Evolutionary conservation across 2,329 filamentous ascomycete genomes (phyloP).

Genomic region (Cladosporium sp.): DNA sequence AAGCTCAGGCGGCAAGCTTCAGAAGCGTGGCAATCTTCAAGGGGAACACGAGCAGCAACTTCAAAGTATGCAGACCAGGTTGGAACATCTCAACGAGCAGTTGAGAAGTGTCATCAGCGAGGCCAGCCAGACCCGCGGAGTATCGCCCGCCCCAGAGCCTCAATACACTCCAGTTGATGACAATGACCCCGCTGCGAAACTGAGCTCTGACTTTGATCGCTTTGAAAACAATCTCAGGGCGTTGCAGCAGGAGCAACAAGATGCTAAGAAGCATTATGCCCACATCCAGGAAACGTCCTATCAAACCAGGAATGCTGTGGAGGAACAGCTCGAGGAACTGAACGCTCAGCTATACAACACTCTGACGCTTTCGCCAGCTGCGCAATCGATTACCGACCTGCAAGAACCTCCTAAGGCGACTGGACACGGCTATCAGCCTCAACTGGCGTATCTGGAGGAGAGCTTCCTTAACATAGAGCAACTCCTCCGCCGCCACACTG

Average conservation of each 20-base stretch:
- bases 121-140: conserved; percentile 25
- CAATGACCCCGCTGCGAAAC: conserved; percentile 14
- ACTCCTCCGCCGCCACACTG: conserved; percentile 28
- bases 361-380: conserved; percentile 40
- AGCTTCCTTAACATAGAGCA: conserved; percentile 43
- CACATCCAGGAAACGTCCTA: conserved; percentile 23
- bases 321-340: conserved; percentile 28
- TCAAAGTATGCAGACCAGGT: conserved; percentile 25
- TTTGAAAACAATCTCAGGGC: conserved; percentile 26
- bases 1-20: conserved; percentile 12
- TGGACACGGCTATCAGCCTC: conserved; percentile 58
- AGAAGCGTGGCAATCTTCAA: conserved; percentile 20
- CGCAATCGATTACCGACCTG: conserved; percentile 50
- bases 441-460: conserved; percentile 64
- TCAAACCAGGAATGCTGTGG: conserved; percentile 24
- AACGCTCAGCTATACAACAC: conserved; percentile 31
- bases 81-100: conserved; percentile 31
- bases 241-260: conserved; percentile 26
- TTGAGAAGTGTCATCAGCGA: conserved; percentile 28
- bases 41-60: conserved; percentile 29
- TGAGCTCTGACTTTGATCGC: conserved; percentile 23
- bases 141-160: conserved; percentile 21
- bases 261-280: conserved; percentile 22
- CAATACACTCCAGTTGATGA: conserved; percentile 13
- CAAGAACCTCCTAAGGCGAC: conserved; percentile 56